Evolutionary conservation across 1,284 basidiomycete genomes (phyloP), one percentile per base, ranked within the genome.

Genomic region (Gyrodon tennesseensis): DNA sequence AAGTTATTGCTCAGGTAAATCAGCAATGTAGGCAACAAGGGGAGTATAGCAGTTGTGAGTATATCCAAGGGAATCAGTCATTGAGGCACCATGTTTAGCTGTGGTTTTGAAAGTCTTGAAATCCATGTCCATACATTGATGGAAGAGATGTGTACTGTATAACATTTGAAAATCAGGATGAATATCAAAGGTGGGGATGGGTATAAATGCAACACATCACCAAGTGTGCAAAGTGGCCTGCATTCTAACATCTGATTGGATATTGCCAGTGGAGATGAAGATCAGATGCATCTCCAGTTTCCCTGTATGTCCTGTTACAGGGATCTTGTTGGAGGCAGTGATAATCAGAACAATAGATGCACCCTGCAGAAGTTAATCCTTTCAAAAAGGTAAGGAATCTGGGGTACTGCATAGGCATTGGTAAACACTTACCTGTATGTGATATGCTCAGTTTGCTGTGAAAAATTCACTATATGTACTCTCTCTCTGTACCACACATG

Each of bases 191-290:
- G 23, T 44, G 43, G 43, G 43, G 23, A 25, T 64, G 0, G 66
- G 66, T 13, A 70, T 56, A 19, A 55, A 70, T 0, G 31, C 59
- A 0, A 67, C 25, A 27, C 62, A 67, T 3, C 7, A 9, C 67
- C 64, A 70, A 1, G 67, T 59, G 23, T 70, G 57, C 0, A 29
- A 25, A 1, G 62, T 59, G 0, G 64, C 61, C 8, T 66, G 60
- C 67, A 70, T 71, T 3, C 41, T 25, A 4, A 68, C 31, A 13
- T 64, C 37, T 0, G 52, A 60, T 1, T 61, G 37, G n/a, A 70
- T 70, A 12, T 70, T 70, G 0, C 55, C 58, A 2, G 60, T 63
- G 0, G 63, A 61, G 0, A 70, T 18, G 34, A 70, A 70, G 1
- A 62, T 15, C 0, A 46, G 68, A 3, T 70, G 63, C 61, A 70